Evolutionary conservation across 345 rosid species (phyloP), one percentile per base, ranked within the genome.

Genomic region (Salix koriyanagi): DNA sequence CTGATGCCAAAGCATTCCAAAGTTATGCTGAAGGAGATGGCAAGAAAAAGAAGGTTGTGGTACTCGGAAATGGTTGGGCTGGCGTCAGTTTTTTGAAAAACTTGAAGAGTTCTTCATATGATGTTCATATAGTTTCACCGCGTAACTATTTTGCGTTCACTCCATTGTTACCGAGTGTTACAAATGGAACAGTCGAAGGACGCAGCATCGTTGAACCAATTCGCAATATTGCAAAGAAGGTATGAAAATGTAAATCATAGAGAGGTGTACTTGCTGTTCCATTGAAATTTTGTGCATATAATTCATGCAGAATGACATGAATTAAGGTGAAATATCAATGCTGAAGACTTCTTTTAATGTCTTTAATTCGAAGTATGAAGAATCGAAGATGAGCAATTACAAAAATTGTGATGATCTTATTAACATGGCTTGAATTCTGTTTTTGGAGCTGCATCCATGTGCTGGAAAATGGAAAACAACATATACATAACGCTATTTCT

Each of bases 131-230:
- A 34, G 90, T 94, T 18, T 94, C 97, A 2, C 97, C 92, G 0
- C 92, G 92, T 3, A 94, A 90, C 80, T 94, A 86, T 70, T 94
- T 94, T 67, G 89, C 91, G 0, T 94, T 94, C 83, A 94, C 97
- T 68, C 97, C 98, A n/a, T 76, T 90, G 75, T 65, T 94, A 46
- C 98, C 97, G 1, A 94, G 92, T 72, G 94, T 91, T 25, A 90
- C 96, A 28, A 88, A 84, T 85, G 97, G 98, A 32, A 90, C 97
- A 0, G 93, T 91, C 0, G 97, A 94, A 79, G 92, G 97, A 26
- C 95, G 98, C 21, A 94, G 98, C 88, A 80, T 94, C 23, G 95
- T 94, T 1, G 95, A 94, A 77, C 97, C 98, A 1, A 83, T 91
- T 75, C 91, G 87, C 65, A 87, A 81, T 41, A 91, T 94, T 46